Conservation (phyloP, 805 yeast genomes). For the Starmerella roubikii region DNA sequence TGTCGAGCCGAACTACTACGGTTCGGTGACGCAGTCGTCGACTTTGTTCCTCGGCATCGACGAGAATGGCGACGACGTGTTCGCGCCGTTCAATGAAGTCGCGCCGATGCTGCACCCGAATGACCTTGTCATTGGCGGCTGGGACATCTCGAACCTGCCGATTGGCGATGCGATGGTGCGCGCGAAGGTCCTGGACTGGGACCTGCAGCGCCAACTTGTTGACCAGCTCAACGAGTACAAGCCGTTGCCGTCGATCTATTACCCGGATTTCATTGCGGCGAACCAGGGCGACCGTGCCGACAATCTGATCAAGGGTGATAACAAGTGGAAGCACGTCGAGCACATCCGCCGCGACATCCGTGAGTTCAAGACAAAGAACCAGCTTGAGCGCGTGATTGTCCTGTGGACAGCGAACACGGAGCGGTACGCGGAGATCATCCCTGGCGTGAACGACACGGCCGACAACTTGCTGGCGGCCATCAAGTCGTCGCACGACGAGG, state of each 20-base stretch:
- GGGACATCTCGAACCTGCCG: slow-evolving; percentile 75
- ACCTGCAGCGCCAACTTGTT: slow-evolving; percentile 62
- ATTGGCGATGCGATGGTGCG: slow-evolving; percentile 70
- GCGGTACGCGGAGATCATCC: slow-evolving; percentile 64
- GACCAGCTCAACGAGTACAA: slow-evolving; percentile 45
- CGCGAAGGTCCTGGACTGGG: slow-evolving; percentile 75
- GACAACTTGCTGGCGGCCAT: slow-evolving; percentile 63
- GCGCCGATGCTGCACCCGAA: slow-evolving; percentile 84
- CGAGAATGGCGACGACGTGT: slow-evolving; percentile 66
- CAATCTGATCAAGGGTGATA: slow-evolving; percentile 56
- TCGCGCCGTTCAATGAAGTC: slow-evolving; percentile 80
- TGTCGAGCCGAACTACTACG: slow-evolving; percentile 69
- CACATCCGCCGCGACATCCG: slow-evolving; percentile 70
- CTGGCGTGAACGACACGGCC: slow-evolving; percentile 78
- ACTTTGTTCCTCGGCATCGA: slow-evolving; percentile 85
- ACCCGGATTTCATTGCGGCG: slow-evolving; percentile 93
- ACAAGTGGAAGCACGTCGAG: slow-evolving; percentile 85
- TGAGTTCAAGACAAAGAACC: slow-evolving; percentile 57
- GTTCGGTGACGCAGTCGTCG: slow-evolving; percentile 87
- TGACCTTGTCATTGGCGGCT: slow-evolving; percentile 80
- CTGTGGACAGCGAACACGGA: slow-evolving; percentile 98
- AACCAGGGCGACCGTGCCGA: slow-evolving; percentile 88
- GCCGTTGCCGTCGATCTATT: slow-evolving; percentile 78
- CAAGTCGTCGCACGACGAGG: slow-evolving; percentile 66
- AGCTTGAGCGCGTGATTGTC: slow-evolving; percentile 74